Evolutionary conservation across 2,329 filamentous ascomycete species (phyloP), one percentile per base, ranked within the genome.

Genomic region (Magnaporthiopsis incrustans): DNA sequence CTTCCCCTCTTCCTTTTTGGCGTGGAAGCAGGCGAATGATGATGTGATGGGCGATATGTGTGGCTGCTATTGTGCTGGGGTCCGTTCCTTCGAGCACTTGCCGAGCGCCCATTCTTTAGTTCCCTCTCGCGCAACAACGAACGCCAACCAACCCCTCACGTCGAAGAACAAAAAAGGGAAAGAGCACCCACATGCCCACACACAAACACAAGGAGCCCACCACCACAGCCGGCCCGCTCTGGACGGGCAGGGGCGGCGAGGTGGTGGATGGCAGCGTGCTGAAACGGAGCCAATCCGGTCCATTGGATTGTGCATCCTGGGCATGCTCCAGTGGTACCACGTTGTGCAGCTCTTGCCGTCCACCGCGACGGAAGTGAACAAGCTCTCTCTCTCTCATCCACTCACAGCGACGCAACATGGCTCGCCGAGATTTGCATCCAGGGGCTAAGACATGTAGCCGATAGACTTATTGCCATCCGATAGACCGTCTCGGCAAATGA

Each of bases 41-140:
- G 57, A 58, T 58, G 57, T 58, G 12, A 58, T 58, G 57, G 57
- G 57, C 57, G 25, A 58, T 58, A 58, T 58, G 57, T 58, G 57
- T 26, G 57, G 57, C 26, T 58, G 11, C 15, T 58, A 58, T 27
- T 27, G 57, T 30, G 26, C 30, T 25, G 57, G 57, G 14, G n/a
- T 22, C 44, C 22, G 22, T n/a, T 22, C 44, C 10, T 25, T 7
- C 7, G 4, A 53, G 44, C 44, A 14, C 44, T 22, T 53, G 44
- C 44, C 44, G 44, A 25, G 44, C 18, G 38, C 6, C 15, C 44
- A 6, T 44, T 14, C 22, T 53, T 53, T 53, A 35, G 4, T 53
- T 10, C 44, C 44, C 44, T 50, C 44, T 50, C 7, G 18, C 22
- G 44, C 44, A n/a, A 22, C 18, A 53, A 30, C 30, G 30, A 7